Base-by-base conservation (phyloP, 2,329 filamentous ascomycete genomes). In the Fusarium longipes region DNA sequence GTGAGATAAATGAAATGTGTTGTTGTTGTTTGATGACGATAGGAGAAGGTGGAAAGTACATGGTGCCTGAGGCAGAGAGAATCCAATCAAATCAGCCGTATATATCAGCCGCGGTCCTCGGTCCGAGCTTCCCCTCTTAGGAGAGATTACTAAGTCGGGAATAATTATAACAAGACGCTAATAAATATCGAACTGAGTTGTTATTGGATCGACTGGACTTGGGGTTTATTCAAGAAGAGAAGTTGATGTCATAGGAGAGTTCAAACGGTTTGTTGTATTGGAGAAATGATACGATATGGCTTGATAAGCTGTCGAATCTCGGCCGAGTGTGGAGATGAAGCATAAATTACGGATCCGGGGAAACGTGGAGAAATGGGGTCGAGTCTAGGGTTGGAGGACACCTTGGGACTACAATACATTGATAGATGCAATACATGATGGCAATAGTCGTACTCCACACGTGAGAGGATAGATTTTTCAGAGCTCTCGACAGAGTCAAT, bases 101-200 rank as follows among this genome's bases (percentile, higher is more conserved):
- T 24, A 51, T 27, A 58, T 59, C 56, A 59, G 56, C 56, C 56
- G 56, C 39, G 53, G 29, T 32, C 42, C 53, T 59, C 53, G 56
- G 56, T 30, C 24, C 53, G 29, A 35, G 11, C 53, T 59, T 20
- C 45, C 45, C 45, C 45, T 35, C 45, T 24, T 33, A 14, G 29
- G n/a, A 12, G 32, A 24, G 22, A 27, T 38, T 27, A 49, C 22
- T 24, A 18, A 38, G n/a, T 15, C 12, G n/a, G n/a, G 9, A 24
- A 33, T 11, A 22, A 33, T 5, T 2, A 2, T 6, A 25, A 25
- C 8, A 5, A 20, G 15, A 6, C 2, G n/a, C n/a, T n/a, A 15
- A 10, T n/a, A 10, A 47, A 24, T 12, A n/a, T 9, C 8, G 8
- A 8, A 9, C 8, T 8, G 9, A 22, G 36, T 14, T 32, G 11